phyloP scores from a whole-genome alignment of 2,329 filamentous ascomycete genomes.

The Xylariaceae sp. region DNA sequence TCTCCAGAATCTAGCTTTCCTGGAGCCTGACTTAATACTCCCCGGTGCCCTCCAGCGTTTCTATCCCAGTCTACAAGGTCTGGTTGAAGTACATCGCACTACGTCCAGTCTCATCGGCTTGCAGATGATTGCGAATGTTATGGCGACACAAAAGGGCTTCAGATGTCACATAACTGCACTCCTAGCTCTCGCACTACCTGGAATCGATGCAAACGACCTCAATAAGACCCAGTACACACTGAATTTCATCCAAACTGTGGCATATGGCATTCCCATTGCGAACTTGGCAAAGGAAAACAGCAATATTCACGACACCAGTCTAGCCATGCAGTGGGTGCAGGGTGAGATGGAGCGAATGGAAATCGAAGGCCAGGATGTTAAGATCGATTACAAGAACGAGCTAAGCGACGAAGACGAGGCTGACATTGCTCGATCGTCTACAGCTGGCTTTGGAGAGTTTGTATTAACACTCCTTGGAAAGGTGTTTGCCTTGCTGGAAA shows the following conservation, averaged over 20 bases:
- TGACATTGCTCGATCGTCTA: conserved; percentile 85
- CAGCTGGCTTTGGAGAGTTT: conserved; percentile 89
- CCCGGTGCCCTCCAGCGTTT: conserved; percentile 92
- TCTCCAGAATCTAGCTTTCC: conserved; percentile 79
- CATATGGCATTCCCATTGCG: conserved; percentile 90
- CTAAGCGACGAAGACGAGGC: conserved; percentile 82
- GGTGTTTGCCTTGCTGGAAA: conserved; percentile 92
- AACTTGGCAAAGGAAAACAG: conserved; percentile 67
- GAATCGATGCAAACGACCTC: conserved; percentile 95
- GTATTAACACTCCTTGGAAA: conserved; percentile 84
- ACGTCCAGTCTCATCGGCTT: conserved; percentile 88
- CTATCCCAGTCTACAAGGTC: conserved; percentile 91
- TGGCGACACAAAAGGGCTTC: conserved; percentile 92
- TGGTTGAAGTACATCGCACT: conserved; percentile 95
- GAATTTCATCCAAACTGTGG: conserved; percentile 91
- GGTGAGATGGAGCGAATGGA: conserved; percentile 93
- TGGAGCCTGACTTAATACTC: conserved; percentile 87
- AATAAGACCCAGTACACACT: conserved; percentile 94
- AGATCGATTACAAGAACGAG: conserved; percentile 78
- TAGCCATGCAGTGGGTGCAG: conserved; percentile 91
- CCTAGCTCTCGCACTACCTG: conserved; percentile 85
- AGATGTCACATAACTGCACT: conserved; percentile 92
- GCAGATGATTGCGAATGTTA: conserved; percentile 85
- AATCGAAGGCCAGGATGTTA: conserved; percentile 73
- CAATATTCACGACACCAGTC: conserved; percentile 63